Evolutionary conservation across 2,329 filamentous ascomycete genomes (phyloP), one percentile per base, ranked within the genome.

Genomic region (Diaporthe helianthi): DNA sequence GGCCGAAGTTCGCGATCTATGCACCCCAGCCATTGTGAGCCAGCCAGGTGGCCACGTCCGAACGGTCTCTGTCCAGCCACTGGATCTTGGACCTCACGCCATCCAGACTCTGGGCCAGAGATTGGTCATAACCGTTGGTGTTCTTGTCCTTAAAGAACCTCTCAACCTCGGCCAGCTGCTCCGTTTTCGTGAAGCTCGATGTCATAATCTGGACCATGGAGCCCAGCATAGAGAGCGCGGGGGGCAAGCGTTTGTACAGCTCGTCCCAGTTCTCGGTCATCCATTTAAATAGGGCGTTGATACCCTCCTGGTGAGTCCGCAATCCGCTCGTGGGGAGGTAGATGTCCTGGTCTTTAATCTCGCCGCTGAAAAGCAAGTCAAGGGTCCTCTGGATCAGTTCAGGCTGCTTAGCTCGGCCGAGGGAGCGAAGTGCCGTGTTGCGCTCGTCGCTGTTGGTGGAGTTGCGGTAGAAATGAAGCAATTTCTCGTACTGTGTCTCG

Each of bases 311-410:
- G 77, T 97, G 93, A 65, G 87, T 88, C 69, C 94, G 89, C 33
- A 98, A 87, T 9, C 92, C 92, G 41, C 89, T 88, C 47, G 96
- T 87, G 1, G 95, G 94, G 78, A 97, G 89, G 82, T 97, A 98
- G 73, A 98, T 90, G 79, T 98, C 95, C 80, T 98, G 95, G 73
- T 92, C 93, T 84, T 97, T 97, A 80, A 98, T 92, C 74, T 97
- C 91, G 71, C 90, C 89, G 78, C 89, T 89, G 69, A 94, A 86
- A 38, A 94, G 86, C 72, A 98, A 84, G 36, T 84, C 87, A 17
- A 98, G 86, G 3, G 94, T 95, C 71, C 89, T 89, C 83, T 96
- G 84, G 78, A 98, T 95, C 60, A 98, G 87, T 73, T 91, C 89
- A 1, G 93, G 90, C 68, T 92, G 86, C 77, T 90, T 90, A 55